Evolutionary conservation across 78 protist genomes (phyloP).

Genomic region (Dictyostelium discoideum): dicty_2.7 NC_007089.4:1937501-1938000

Average conservation of each 20-base stretch:
- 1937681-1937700: not conserved
- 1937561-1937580: not conserved
- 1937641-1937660: not conserved
- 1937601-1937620: not conserved
- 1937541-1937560: not conserved
- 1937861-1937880: not conserved
- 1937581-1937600: not conserved
- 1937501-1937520: not conserved
- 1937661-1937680: not conserved
- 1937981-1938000: not conserved
- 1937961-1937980: not conserved
- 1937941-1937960: not conserved
- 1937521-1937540: not conserved
- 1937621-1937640: no score
- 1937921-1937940: not conserved
- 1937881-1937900: not conserved
- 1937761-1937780: not conserved
- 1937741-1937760: not conserved
- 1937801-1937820: not conserved
- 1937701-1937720: not conserved
- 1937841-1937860: not conserved
- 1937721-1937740: not conserved
- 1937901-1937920: not conserved
- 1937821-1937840: not conserved
- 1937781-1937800: not conserved